Base-by-base conservation (phyloP, 2,329 filamentous ascomycete species). In the Talaromyces sp. region DNA sequence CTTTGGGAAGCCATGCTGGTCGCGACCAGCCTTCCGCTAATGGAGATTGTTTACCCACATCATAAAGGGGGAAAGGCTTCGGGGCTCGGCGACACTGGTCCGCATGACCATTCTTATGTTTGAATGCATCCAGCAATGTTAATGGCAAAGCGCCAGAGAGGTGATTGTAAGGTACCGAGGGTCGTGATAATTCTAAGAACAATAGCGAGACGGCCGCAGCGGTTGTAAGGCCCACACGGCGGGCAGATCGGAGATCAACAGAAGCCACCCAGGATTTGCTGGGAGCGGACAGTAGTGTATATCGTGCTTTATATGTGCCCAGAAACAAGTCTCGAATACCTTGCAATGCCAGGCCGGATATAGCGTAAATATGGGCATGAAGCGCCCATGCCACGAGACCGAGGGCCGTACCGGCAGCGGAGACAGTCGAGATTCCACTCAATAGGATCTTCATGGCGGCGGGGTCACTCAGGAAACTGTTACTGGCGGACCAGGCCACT, bases 371-470 rank as follows among this genome's bases (percentile, higher is more conserved):
- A 20, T 65, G 51, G 4, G 65, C 61, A 37, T 65, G 65, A 14
- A 66, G 33, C 27, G 70, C 27, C 56, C 66, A 70, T 1, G 72
- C 62, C 1, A 66, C 39, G 3, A 63, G 50, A 9, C 67, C 61
- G 3, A 73, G 56, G 3, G 64, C 57, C 10, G 64, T 56, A n/a
- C 61, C 51, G 39, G 65, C 55, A 37, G 62, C 48, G 54, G 61
- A 57, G 36, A 71, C 60, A 37, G 64, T 65, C 49, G 59, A 60
- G 48, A 68, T 66, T 37, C 71, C 72, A 39, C 68, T 72, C 33
- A 73, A 54, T 27, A 74, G 60, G 19, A 74, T 66, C 52, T 70
- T 69, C 60, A 73, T 69, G 11, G 70, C 72, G 6, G 66, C 70
- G 8, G 70, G 69, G 48, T 74, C 71, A 11, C 57, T 65, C 10